Evolutionary conservation across 73 alveolate species (phyloP), one percentile per base, ranked within the genome.

Genomic region (Urostyla sp.): DNA sequence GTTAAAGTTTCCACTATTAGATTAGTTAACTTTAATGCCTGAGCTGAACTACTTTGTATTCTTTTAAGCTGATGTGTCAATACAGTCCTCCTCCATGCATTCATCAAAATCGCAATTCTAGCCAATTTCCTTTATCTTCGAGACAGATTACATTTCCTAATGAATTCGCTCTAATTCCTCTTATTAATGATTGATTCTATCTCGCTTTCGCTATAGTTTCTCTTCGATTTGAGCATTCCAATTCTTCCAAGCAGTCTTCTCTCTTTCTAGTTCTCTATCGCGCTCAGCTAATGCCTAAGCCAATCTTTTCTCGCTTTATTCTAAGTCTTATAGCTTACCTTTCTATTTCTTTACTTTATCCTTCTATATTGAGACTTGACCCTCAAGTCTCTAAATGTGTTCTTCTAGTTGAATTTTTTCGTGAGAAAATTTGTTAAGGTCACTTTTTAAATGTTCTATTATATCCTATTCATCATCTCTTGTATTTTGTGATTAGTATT

Each of bases 21-120:
- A 20, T 24, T 34, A 43, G 44, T 58, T n/a, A n/a, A n/a, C n/a
- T n/a, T n/a, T n/a, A n/a, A n/a, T n/a, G n/a, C n/a, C n/a, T n/a
- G n/a, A n/a, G n/a, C n/a, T n/a, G n/a, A n/a, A n/a, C n/a, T n/a
- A n/a, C n/a, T n/a, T n/a, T n/a, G 15, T 10, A 58, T 15, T 63
- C 79, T 10, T 63, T 63, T 63, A 21, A 40, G 10, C 7, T 8
- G 24, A n/a, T n/a, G 26, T 63, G 37, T 63, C 79, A 34, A 63
- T 48, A 40, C 79, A 63, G 20, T 69, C 83, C 45, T 69, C 83
- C 20, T 69, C 83, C 0, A 69, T 69, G 69, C 83, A 45, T 31
- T 69, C 83, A 13, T 69, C 83, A 69, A 69, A 69, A 28, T 69
- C 83, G 31, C 83, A 45, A 10, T 69, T 69, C 49, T 69, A 69